Evolutionary conservation across 2,329 filamentous ascomycete genomes (phyloP), one percentile per base, ranked within the genome.

Genomic region (Fusarium bactridioides): DNA sequence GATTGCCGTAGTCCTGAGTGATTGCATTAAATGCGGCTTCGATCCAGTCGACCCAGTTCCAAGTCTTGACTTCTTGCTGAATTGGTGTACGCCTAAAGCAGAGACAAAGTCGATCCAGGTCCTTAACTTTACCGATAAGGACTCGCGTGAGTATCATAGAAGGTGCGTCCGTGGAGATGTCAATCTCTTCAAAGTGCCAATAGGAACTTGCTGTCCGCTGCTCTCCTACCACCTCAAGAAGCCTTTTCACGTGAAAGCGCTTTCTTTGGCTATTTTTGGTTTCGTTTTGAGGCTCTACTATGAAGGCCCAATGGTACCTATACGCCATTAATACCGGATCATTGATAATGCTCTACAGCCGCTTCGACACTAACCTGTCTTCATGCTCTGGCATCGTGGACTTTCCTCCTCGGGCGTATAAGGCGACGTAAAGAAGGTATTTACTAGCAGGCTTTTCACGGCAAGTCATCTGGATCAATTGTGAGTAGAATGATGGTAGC

Each of bases 291-390:
- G 38, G 38, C 12, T 40, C 38, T n/a, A 40, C 38, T 40, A 40
- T 40, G 7, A 21, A 40, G 3, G 38, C 38, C 38, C 38, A 40
- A 40, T 40, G 38, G 21, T 40, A 40, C 13, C 38, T 40, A n/a
- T 40, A n/a, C 1, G 21, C 1, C 21, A n/a, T 40, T 40, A 40
- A 40, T 21, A n/a, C 38, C 38, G 9, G 38, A 40, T 40, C 38
- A n/a, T n/a, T n/a, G 0, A 40, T 15, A 40, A n/a, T 1, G 0
- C 38, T 40, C 11, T 13, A 12, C 38, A 21, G 2, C 21, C 19
- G 5, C 21, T n/a, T n/a, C 4, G 1, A 40, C 1, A 40, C 38
- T 40, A 40, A 40, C 38, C 21, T 40, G 38, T 40, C 38, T 40
- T 40, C 38, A 21, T 40, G 38, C 38, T 21, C 12, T 40, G 38